Base-by-base conservation (phyloP, 2,329 filamentous ascomycete genomes). In the Xylariales sp. region DNA sequence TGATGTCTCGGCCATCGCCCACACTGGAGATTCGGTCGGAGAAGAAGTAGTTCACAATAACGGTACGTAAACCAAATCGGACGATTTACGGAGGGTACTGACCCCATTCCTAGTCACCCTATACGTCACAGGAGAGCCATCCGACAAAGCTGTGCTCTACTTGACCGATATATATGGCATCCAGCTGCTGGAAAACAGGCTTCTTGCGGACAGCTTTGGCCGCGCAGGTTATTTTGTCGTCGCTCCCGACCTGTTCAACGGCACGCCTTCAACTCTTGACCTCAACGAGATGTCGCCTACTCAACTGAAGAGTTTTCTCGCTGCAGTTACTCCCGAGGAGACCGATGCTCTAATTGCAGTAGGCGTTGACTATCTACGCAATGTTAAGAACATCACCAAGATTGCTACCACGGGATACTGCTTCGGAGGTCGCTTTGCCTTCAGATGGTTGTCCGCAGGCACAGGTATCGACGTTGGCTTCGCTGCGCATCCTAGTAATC, bases 331-430 rank as follows among this genome's bases (percentile, higher is more conserved):
- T 0, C 75, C 80, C 16, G 74, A 77, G 5, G 77, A 76, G 7
- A 82, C 83, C 1, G 84, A 87, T 59, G 79, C 81, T 7, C 81
- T 86, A 61, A 79, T 88, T 62, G 80, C 80, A n/a, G 76, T 77
- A 0, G 78, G 81, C 14, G 80, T 88, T 62, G 76, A 78, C 18
- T 81, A 86, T 73, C 75, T 88, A 71, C 81, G 81, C 62, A 74
- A 78, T 61, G 79, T 80, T n/a, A 77, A 83, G 43, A 85, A 86
- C n/a, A 78, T 85, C 23, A 82, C 81, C 58, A 84, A 81, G 63
- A 80, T 91, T 63, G 88, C 82, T 3, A 84, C 82, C 1, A 85
- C 86, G 0, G 89, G 89, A 3, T 91, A 91, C 78, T 91, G 89
- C 77, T 91, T 89, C 73, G 89, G 90, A 1, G 89, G 86, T 16